Evolutionary conservation across 2,329 filamentous ascomycete genomes (phyloP).

Genomic region (Fusarium redolens): DNA sequence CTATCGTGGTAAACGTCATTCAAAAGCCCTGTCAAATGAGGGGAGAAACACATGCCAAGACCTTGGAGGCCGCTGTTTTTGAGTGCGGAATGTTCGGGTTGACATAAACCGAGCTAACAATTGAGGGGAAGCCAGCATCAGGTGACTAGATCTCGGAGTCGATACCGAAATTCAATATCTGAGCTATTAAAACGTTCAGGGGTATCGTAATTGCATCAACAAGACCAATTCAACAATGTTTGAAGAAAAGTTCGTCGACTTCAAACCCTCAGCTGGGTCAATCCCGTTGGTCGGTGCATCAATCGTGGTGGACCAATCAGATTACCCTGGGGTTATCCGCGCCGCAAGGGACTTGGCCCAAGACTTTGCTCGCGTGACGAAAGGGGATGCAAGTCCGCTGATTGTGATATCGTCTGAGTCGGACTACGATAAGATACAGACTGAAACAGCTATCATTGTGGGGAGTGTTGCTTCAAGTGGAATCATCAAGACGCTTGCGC

Average conservation of each 20-base stretch:
- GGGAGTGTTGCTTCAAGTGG: conserved; percentile 11
- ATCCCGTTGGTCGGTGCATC: conserved; percentile 9
- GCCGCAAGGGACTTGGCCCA: conserved; percentile 21
- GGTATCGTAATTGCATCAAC: no score
- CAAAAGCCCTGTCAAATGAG: no score
- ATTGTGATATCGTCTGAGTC: not conserved
- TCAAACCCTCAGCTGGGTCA: not conserved
- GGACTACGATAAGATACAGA: not conserved
- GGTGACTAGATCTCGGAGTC: not conserved
- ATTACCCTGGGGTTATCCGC: conserved; percentile 18
- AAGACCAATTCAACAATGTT: conserved; percentile 4
- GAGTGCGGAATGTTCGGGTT: not conserved
- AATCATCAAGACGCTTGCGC: not conserved
- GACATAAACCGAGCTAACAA: conserved; percentile 3
- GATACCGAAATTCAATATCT: not conserved
- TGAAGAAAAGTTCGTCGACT: conserved; percentile 21
- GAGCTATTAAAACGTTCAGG: not conserved
- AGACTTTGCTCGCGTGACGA: conserved; percentile 25
- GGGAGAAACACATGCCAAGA: no score
- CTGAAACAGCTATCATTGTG: not conserved
- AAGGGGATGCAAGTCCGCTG: not conserved
- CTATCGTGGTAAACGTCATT: no score
- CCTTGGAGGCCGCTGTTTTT: no score
- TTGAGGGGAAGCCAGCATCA: conserved; percentile 6
- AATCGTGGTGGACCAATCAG: conserved; percentile 24